Evolutionary conservation across 2,329 filamentous ascomycete genomes (phyloP).

Genomic region (Cyphellophora europaea): DNA sequence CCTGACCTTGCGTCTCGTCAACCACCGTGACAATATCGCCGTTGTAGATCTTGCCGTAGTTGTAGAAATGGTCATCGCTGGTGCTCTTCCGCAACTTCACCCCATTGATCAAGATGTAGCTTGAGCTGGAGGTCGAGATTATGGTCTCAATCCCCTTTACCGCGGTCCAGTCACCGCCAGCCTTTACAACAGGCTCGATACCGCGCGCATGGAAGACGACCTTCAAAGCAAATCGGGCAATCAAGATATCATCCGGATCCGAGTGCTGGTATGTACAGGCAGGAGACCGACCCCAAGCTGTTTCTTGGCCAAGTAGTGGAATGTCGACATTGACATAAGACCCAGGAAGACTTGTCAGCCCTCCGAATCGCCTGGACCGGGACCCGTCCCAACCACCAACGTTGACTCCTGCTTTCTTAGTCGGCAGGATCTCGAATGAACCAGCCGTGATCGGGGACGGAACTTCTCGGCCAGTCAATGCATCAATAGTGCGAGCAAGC

Average conservation of each 20-base stretch:
- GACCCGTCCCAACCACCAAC: background rate
- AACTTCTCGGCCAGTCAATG: background rate
- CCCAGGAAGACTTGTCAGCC: constrained; percentile 54
- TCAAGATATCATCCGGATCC: constrained; percentile 53
- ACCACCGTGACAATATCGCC: constrained; percentile 72
- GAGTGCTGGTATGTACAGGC: constrained; percentile 61
- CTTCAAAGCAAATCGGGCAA: constrained; percentile 75
- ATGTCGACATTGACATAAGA: constrained; percentile 58
- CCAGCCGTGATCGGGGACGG: background rate
- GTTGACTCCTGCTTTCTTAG: background rate
- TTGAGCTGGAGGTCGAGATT: constrained; percentile 69
- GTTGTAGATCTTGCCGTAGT: constrained; percentile 61
- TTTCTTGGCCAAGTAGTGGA: constrained; percentile 55
- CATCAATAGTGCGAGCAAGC: background rate
- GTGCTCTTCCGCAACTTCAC: constrained; percentile 52
- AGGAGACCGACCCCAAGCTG: constrained; percentile 66
- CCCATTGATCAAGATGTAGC: constrained; percentile 69
- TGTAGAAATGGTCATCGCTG: constrained; percentile 38
- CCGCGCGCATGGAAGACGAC: constrained; percentile 64
- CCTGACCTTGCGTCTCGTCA: constrained; percentile 35
- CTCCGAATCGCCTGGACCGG: constrained; percentile 41
- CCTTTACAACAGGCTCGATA: constrained; percentile 50
- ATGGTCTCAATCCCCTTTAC: constrained; percentile 54
- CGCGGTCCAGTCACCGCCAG: constrained; percentile 46
- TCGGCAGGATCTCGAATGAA: background rate